Conservation (phyloP, 2,329 filamentous ascomycete species). For the Thielaviopsis ethacetica region DNA sequence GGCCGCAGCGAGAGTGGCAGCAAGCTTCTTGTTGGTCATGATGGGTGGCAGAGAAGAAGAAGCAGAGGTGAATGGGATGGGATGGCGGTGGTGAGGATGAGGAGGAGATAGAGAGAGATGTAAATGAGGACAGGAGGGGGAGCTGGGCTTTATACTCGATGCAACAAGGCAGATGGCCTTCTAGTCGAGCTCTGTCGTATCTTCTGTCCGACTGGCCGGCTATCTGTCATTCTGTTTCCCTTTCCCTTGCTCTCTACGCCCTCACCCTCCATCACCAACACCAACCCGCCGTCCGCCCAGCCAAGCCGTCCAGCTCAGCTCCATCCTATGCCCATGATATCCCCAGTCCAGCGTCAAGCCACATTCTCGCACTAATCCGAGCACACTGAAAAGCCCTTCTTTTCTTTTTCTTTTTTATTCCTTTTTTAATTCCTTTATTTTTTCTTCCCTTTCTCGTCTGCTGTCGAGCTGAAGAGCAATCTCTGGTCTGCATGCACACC, state of each 20-base stretch:
- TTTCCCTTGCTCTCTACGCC: too few species aligned
- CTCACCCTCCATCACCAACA: too few species aligned
- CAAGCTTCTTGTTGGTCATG: slow-evolving; percentile 20
- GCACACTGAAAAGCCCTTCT: too few species aligned
- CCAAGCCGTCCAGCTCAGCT: too few species aligned
- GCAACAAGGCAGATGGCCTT: neutral
- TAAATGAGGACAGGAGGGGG: neutral
- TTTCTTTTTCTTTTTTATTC: neutral
- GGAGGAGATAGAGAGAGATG: neutral
- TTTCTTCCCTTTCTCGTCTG: neutral
- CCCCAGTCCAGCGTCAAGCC: too few species aligned
- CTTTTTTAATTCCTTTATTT: neutral
- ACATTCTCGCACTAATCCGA: too few species aligned
- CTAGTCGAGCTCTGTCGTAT: neutral
- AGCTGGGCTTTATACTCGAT: neutral
- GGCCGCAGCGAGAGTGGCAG: slow-evolving; percentile 23
- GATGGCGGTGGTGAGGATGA: neutral
- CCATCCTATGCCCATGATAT: too few species aligned
- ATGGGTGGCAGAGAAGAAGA: slow-evolving; percentile 7
- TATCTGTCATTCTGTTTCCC: too few species aligned
- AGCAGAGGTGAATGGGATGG: neutral
- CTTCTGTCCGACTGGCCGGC: neutral
- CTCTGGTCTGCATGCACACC: too few species aligned
- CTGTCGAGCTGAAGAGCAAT: too few species aligned
- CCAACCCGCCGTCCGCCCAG: too few species aligned